Percentiles rank a stretch among this genome's conserved stretches.
Conservation (phyloP, 257 asterid genomes). For the Mentha longifolia region DNA sequence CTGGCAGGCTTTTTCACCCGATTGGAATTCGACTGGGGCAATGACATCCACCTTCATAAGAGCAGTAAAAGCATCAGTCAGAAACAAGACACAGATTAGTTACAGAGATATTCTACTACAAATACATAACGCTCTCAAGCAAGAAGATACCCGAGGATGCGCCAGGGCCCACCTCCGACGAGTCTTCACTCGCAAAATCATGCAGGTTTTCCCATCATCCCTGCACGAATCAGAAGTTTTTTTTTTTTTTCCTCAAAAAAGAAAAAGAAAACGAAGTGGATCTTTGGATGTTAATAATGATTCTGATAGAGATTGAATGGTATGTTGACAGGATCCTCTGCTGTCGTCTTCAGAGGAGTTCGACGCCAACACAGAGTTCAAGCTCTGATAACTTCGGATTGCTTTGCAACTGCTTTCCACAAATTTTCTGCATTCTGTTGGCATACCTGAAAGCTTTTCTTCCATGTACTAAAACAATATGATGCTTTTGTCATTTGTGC, state of each 20-base stretch:
- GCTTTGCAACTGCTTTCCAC: neutral
- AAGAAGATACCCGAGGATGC: constrained; percentile 41
- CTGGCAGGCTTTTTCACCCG: constrained; percentile 58
- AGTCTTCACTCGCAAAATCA: constrained; percentile 51
- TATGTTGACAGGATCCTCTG: constrained; percentile 57
- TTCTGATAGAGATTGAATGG: neutral
- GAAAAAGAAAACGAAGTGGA: too few species aligned
- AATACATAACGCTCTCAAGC: constrained; percentile 50
- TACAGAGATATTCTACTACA: constrained; percentile 50
- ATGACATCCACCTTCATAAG: constrained; percentile 65
- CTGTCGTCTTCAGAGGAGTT: constrained; percentile 58
- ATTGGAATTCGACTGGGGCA: constrained; percentile 59
- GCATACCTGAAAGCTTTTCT: too few species aligned
- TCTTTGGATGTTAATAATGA: neutral
- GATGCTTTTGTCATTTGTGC: neutral
- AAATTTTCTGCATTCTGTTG: neutral
- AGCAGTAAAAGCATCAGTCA: constrained; percentile 48
- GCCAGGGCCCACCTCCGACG: constrained; percentile 40
- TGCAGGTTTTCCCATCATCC: constrained; percentile 52
- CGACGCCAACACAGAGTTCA: constrained; percentile 45
- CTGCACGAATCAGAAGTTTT: neutral
- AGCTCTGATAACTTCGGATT: constrained; percentile 38
- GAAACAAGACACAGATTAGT: constrained; percentile 38
- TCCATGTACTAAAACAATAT: neutral
- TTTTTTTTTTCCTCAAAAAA: too few species aligned